Evolutionary conservation across 2,329 filamentous ascomycete genomes (phyloP).

Genomic region (Annulohypoxylon truncatum): DNA sequence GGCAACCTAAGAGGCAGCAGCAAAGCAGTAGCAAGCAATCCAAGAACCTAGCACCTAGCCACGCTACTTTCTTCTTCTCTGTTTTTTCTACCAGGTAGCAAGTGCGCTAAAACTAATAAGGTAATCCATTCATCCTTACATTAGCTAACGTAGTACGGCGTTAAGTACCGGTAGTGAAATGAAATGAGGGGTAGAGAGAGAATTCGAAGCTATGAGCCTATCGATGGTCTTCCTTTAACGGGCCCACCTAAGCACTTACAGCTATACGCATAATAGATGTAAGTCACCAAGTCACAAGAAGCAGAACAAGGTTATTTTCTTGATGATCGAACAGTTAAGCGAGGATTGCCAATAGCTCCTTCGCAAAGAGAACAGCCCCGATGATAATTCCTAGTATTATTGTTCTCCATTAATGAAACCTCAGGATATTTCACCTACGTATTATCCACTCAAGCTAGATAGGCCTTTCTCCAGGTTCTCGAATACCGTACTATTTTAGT

Average conservation of each 20-base stretch:
- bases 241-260: constrained; percentile 5
- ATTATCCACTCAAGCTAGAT: background rate
- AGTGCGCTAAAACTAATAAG: constrained; percentile 18
- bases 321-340: background rate
- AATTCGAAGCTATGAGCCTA: constrained; percentile 29
- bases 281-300: background rate
- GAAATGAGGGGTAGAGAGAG: constrained; percentile 35
- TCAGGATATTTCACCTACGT: background rate
- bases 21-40: constrained; percentile 1
- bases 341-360: background rate
- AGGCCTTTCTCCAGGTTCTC: constrained; percentile 6
- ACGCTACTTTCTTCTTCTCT: constrained; percentile 4
- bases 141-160: constrained; percentile 14
- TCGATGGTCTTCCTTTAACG: constrained; percentile 25
- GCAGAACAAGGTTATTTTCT: constrained; percentile 1
- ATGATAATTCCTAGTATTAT: background rate
- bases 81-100: background rate
- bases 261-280: background rate
- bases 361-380: background rate
- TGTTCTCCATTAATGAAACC: background rate
- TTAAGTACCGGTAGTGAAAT: constrained; percentile 33
- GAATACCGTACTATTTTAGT: background rate
- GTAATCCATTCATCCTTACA: constrained; percentile 22
- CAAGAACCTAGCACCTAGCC: constrained; percentile 12
- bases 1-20: background rate